phyloP scores from a whole-genome alignment of 257 asterid genomes.

The Plectranthus barbatus region DNA sequence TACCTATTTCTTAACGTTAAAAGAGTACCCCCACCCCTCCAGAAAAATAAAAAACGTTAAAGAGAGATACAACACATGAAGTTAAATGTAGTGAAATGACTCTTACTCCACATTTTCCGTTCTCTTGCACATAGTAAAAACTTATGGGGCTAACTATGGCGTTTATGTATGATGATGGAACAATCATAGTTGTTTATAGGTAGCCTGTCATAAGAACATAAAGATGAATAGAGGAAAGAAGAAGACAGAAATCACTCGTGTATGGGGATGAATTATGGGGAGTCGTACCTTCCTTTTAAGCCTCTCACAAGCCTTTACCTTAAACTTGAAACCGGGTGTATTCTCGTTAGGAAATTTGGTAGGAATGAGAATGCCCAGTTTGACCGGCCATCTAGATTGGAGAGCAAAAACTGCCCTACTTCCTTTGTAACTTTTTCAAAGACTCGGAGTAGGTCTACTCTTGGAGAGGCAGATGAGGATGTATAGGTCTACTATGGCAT shows the following conservation, averaged over 20 bases:
- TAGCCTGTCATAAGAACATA: neutral
- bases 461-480: too few relatives aligned
- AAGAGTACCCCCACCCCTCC: too few relatives aligned
- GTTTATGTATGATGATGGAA: neutral
- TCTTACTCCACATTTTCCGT: neutral
- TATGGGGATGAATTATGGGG: neutral
- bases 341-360: neutral
- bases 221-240: neutral
- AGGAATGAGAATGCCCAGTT: neutral
- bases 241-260: neutral
- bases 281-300: neutral
- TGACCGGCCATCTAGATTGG: neutral
- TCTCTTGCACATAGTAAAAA: neutral
- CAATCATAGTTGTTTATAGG: too few relatives aligned
- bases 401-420: neutral
- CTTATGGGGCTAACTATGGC: neutral
- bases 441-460: neutral
- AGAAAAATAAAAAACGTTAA: too few relatives aligned
- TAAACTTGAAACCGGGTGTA: neutral
- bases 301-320: neutral
- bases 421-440: neutral
- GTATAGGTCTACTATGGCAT: neutral
- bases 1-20: neutral
- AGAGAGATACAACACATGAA: slow-evolving; percentile 15
- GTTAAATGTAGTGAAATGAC: slow-evolving; percentile 11